Evolutionary conservation across 2,329 filamentous ascomycete genomes (phyloP).

Genomic region (Cladosporium velox): DNA sequence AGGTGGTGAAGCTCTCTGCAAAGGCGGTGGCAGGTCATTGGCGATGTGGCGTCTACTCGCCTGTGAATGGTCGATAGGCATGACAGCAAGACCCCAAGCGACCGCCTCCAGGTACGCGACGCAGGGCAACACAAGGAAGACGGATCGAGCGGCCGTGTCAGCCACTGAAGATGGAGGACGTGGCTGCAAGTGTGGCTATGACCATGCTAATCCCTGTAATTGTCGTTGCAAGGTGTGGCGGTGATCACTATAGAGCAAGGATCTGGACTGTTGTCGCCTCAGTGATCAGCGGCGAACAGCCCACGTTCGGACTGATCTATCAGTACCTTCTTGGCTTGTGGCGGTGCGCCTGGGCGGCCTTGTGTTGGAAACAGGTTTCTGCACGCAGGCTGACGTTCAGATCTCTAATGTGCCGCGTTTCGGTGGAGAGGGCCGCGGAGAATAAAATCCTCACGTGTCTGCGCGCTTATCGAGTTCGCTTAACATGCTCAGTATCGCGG

Average conservation of each 20-base stretch:
- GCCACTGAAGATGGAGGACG: slow-evolving; percentile 2
- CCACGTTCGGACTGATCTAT: background rate
- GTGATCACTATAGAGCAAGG: slow-evolving; percentile 4
- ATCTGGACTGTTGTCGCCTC: slow-evolving; percentile 4
- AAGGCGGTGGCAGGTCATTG: slow-evolving; percentile 9
- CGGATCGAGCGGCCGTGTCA: slow-evolving; percentile 11
- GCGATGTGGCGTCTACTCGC: background rate
- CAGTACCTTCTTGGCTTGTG: slow-evolving; percentile 3
- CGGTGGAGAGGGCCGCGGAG: background rate
- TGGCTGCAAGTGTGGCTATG: slow-evolving; percentile 9
- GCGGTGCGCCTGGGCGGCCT: background rate
- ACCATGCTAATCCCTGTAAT: background rate
- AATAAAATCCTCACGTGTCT: background rate
- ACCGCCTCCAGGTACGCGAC: slow-evolving; percentile 9
- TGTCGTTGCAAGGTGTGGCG: slow-evolving; percentile 5
- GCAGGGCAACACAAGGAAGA: slow-evolving; percentile 8
- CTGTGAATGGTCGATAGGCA: slow-evolving; percentile 7
- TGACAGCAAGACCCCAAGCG: slow-evolving; percentile 7
- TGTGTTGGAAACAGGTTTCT: slow-evolving; percentile 11
- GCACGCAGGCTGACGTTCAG: slow-evolving; percentile 2
- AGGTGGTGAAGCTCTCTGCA: background rate
- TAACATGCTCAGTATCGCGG: background rate
- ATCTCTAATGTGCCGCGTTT: background rate
- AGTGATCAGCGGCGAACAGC: background rate
- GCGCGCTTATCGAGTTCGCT: background rate